Evolutionary conservation across 257 asterid species (phyloP).

Genomic region (Nyctanthes arbortristis): DNA sequence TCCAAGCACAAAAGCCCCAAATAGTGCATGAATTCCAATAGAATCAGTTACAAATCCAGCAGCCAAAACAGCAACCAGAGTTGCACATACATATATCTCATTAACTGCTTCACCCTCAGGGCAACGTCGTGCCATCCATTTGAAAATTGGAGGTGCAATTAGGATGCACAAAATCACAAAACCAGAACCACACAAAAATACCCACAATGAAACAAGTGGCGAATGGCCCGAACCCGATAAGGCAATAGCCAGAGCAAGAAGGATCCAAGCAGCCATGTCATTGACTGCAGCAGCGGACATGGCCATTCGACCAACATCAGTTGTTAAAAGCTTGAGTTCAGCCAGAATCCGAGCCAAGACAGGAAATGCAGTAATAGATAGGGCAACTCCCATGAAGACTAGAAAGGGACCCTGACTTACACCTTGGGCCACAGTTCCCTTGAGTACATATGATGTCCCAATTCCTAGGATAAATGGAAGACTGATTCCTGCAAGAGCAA

Average conservation of each 20-base stretch:
- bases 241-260: slow-evolving; percentile 69
- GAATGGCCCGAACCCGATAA: slow-evolving; percentile 51
- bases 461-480: slow-evolving; percentile 60
- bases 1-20: slow-evolving; percentile 69
- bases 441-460: slow-evolving; percentile 57
- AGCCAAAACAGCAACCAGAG: slow-evolving; percentile 59
- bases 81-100: slow-evolving; percentile 62
- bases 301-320: slow-evolving; percentile 65
- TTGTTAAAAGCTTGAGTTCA: slow-evolving; percentile 64
- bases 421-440: slow-evolving; percentile 49
- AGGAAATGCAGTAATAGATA: slow-evolving; percentile 68
- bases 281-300: slow-evolving; percentile 82
- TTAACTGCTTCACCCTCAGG: slow-evolving; percentile 67
- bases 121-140: slow-evolving; percentile 55
- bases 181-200: slow-evolving; percentile 54
- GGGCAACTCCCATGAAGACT: slow-evolving; percentile 70
- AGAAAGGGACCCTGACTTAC: slow-evolving; percentile 57
- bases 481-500: slow-evolving; percentile 61
- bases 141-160: slow-evolving; percentile 44
- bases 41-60: slow-evolving; percentile 66
- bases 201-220: slow-evolving; percentile 59
- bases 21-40: slow-evolving; percentile 69
- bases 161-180: slow-evolving; percentile 43
- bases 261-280: slow-evolving; percentile 74
- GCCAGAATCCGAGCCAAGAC: slow-evolving; percentile 75